These are phyloP conservation scores for Trichophyton benhamiae DNA, from an alignment of 2,329 filamentous ascomycete species.

Conservation along the genomic window DNA sequence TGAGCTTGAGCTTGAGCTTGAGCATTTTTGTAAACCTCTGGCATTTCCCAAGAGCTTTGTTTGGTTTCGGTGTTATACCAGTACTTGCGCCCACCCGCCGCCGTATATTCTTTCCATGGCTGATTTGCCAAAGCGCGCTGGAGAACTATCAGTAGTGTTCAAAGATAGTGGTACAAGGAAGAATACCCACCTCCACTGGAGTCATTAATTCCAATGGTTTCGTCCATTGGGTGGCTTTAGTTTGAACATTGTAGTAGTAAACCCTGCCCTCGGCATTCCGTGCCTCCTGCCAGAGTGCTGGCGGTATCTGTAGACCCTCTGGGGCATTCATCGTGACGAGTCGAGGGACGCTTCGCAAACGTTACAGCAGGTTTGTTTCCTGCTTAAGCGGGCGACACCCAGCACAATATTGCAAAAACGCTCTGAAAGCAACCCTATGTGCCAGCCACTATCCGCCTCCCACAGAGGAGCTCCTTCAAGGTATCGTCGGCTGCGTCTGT, in stretches of 20 bases:
- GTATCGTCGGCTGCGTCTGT: neutral
- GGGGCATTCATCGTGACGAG: neutral
- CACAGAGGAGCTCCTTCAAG: neutral
- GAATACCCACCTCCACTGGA: conserved; percentile 54
- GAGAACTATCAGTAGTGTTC: conserved; percentile 12
- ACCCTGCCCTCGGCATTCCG: conserved; percentile 67
- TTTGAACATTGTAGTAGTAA: conserved; percentile 83
- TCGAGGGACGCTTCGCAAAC: neutral
- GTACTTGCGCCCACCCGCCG: conserved; percentile 77
- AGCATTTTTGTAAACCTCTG: conserved; percentile 65
- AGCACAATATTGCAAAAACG: neutral
- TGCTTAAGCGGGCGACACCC: neutral
- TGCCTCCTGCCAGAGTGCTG: conserved; percentile 64
- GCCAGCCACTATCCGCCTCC: neutral
- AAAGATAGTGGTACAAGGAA: conserved; percentile 7
- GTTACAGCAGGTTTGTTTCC: neutral
- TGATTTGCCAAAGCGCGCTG: conserved; percentile 70
- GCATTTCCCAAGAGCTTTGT: conserved; percentile 90
- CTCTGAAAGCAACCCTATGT: neutral
- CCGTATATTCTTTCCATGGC: conserved; percentile 86
- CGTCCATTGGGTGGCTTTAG: conserved; percentile 83
- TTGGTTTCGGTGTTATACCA: conserved; percentile 91
- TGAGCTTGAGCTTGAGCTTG: conserved; percentile 43
- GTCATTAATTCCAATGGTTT: conserved; percentile 87
- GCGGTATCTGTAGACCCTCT: conserved; percentile 25